phyloP scores from a whole-genome alignment of 1,284 basidiomycete species.

The Malassezia pachydermatis region DNA sequence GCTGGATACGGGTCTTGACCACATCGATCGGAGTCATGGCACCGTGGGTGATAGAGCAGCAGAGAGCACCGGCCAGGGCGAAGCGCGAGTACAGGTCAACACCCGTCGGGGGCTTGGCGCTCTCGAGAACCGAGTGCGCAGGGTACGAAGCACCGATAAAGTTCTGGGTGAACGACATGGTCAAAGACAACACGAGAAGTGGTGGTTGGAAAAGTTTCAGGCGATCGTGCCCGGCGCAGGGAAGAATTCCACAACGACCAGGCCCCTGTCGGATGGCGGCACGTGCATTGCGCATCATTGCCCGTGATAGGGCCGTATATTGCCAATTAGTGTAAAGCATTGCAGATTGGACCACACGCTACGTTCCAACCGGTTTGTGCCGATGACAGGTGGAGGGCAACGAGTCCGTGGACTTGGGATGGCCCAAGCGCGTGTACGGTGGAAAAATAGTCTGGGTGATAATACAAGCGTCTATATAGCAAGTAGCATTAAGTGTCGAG shows the following conservation, averaged over 20 bases:
- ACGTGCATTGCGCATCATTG: neutral
- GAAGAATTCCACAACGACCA: neutral
- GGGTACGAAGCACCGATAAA: slow-evolving; percentile 27
- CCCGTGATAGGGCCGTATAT: neutral
- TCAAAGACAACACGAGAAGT: neutral
- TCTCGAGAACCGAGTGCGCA: slow-evolving; percentile 33
- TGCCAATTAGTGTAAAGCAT: neutral
- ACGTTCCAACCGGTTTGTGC: too few relatives aligned
- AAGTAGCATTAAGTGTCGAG: too few relatives aligned
- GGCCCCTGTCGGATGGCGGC: neutral
- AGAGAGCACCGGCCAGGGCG: slow-evolving; percentile 72
- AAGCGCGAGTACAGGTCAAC: slow-evolving; percentile 51
- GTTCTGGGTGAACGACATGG: slow-evolving; percentile 17
- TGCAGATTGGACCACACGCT: too few relatives aligned
- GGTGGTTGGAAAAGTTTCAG: slow-evolving; percentile 1
- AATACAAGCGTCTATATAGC: too few relatives aligned
- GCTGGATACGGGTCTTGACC: slow-evolving; percentile 92
- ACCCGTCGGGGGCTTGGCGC: slow-evolving; percentile 22
- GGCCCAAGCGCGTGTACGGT: too few relatives aligned
- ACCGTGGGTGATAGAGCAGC: slow-evolving; percentile 83
- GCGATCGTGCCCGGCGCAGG: too few relatives aligned
- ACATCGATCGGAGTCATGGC: slow-evolving; percentile 43
- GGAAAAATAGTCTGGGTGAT: too few relatives aligned
- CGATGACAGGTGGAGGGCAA: too few relatives aligned
- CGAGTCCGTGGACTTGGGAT: too few relatives aligned